phyloP scores from a whole-genome alignment of 1,284 basidiomycete species.

The Ceratobasidium sp. region DNA sequence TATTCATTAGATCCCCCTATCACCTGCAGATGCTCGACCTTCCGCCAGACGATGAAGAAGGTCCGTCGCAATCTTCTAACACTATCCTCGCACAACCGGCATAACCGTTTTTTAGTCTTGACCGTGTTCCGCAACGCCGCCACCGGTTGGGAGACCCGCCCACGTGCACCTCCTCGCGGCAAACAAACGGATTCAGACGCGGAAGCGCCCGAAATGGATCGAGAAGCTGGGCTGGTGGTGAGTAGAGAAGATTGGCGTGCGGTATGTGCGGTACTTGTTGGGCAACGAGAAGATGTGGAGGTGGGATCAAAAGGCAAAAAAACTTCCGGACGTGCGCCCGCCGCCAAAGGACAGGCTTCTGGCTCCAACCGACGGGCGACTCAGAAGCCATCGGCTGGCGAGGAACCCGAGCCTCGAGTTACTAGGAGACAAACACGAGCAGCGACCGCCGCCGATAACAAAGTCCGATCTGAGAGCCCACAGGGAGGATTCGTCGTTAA shows the following conservation, averaged over 20 bases:
- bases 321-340: neutral
- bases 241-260: constrained; percentile 41
- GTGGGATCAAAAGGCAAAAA: neutral
- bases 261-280: constrained; percentile 51
- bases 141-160: constrained; percentile 32
- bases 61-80: constrained; percentile 5
- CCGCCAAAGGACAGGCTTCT: no score
- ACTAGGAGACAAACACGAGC: constrained; percentile 50
- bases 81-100: neutral
- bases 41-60: constrained; percentile 34
- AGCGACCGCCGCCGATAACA: constrained; percentile 1
- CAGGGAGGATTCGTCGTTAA: neutral
- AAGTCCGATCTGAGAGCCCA: no score
- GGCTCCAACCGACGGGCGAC: no score
- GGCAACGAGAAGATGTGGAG: constrained; percentile 49
- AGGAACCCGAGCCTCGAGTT: constrained; percentile 9
- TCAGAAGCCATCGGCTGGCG: neutral
- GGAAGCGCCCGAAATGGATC: constrained; percentile 1
- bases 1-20: neutral
- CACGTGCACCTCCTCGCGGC: neutral
- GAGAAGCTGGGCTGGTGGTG: constrained; percentile 33
- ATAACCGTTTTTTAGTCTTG: constrained; percentile 3
- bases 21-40: constrained; percentile 34
- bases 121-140: constrained; percentile 39
- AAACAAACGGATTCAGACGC: neutral